A percentile compares a stretch with the other conserved stretches of the same genome.
Evolutionary conservation across 2,329 filamentous ascomycete genomes (phyloP).

Genomic region (Cercospora zeina): DNA sequence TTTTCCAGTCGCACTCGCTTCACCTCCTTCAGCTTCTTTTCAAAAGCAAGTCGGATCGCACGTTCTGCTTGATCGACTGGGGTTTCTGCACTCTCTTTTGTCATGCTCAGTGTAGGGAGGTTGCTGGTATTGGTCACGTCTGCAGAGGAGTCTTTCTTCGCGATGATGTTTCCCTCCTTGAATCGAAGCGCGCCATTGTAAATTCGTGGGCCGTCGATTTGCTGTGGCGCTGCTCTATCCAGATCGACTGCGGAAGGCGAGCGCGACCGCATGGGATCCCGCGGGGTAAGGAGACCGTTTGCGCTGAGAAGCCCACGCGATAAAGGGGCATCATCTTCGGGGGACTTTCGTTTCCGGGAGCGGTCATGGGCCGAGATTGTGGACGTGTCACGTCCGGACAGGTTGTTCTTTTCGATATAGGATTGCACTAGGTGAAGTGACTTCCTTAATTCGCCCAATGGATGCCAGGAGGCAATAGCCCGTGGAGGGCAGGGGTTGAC

Average conservation of each 20-base stretch:
- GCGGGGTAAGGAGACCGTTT: slow-evolving; percentile 29
- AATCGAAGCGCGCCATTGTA: slow-evolving; percentile 47
- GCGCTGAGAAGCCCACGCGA: slow-evolving; percentile 24
- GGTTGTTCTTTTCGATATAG: slow-evolving; percentile 40
- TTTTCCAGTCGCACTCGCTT: slow-evolving; percentile 52
- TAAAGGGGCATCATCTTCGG: slow-evolving; percentile 19
- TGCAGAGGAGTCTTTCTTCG: slow-evolving; percentile 23
- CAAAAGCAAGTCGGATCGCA: slow-evolving; percentile 45
- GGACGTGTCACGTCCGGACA: slow-evolving; percentile 22
- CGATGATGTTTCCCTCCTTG: slow-evolving; percentile 42
- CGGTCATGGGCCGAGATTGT: background rate
- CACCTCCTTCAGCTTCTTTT: slow-evolving; percentile 34
- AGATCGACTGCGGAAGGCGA: slow-evolving; percentile 18
- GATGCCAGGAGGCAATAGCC: slow-evolving; percentile 48
- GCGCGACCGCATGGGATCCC: slow-evolving; percentile 17
- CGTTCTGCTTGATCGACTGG: slow-evolving; percentile 39
- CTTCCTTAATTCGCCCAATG: slow-evolving; percentile 42
- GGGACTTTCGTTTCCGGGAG: slow-evolving; percentile 35
- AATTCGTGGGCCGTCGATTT: slow-evolving; percentile 27
- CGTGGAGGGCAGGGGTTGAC: slow-evolving; percentile 21
- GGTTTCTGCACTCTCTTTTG: slow-evolving; percentile 33
- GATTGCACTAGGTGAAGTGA: slow-evolving; percentile 47
- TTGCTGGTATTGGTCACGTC: slow-evolving; percentile 32
- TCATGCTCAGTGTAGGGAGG: slow-evolving; percentile 44
- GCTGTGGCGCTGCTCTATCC: background rate